phyloP scores from a whole-genome alignment of 305 asterid species.

The Nicotiana rustica region DNA sequence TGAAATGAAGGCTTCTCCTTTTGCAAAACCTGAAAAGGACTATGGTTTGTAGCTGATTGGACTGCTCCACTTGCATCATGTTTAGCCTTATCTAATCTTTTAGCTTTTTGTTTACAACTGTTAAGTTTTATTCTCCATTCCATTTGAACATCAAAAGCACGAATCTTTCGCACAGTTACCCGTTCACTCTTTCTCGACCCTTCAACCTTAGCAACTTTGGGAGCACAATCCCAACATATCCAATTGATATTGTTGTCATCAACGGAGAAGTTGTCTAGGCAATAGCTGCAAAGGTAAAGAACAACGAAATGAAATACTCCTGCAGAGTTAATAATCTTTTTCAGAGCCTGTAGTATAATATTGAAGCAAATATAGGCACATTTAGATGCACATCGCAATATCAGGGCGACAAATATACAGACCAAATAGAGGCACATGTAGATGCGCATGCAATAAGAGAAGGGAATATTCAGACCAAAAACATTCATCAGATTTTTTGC shows the following conservation, averaged over 20 bases:
- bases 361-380: constrained; percentile 13
- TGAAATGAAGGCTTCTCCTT: neutral
- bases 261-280: neutral
- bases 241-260: neutral
- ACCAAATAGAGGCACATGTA: neutral
- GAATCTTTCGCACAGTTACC: neutral
- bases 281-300: constrained; percentile 28
- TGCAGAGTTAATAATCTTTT: neutral
- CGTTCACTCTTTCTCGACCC: constrained; percentile 29
- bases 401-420: neutral
- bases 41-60: neutral
- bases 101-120: neutral
- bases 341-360: neutral
- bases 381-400: neutral
- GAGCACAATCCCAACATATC: constrained; percentile 31
- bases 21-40: neutral
- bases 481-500: neutral
- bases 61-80: neutral
- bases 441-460: neutral
- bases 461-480: neutral
- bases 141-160: constrained; percentile 7
- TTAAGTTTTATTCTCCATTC: constrained; percentile 31
- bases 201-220: constrained; percentile 15
- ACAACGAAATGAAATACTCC: neutral
- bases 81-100: constrained; percentile 2